Evolutionary conservation across 495 filamentous ascomycete species (phyloP).

Genomic region (Xylaria acuta): DNA sequence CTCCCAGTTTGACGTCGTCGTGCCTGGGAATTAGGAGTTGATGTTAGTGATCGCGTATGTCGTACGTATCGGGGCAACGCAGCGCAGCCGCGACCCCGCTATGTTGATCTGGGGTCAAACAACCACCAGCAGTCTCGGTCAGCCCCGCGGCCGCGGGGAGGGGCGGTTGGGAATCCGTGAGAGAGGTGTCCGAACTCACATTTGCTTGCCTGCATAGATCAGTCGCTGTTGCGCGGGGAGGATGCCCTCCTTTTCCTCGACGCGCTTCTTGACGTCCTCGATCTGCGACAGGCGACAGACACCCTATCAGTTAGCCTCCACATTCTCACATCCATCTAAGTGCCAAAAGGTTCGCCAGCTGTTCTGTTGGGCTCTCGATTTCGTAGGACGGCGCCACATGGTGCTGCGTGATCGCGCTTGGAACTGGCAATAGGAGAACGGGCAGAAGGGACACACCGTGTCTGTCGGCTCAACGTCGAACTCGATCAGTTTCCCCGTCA

Average conservation of each 20-base stretch:
- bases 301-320: conserved; percentile 16
- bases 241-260: conserved; percentile 98
- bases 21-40: conserved; percentile 61
- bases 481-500: conserved; percentile 98
- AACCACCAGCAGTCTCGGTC: not conserved
- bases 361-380: not conserved
- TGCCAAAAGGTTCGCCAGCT: not conserved
- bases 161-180: not conserved
- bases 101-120: not conserved
- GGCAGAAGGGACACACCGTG: conserved; percentile 63
- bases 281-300: conserved; percentile 59
- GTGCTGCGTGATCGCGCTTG: not conserved
- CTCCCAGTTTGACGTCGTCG: conserved; percentile 72
- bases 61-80: not conserved
- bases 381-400: not conserved
- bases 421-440: not conserved
- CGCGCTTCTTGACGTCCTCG: conserved; percentile 94
- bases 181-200: conserved; percentile 62
- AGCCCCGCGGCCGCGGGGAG: not conserved
- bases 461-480: conserved; percentile 92
- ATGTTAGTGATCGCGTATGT: conserved; percentile 21
- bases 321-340: not conserved
- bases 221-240: conserved; percentile 96
- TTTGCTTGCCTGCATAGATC: conserved; percentile 96
- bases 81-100: not conserved